Base-by-base conservation (phyloP, 345 rosid species). In the Diplotaxis tenuifolia region DNA sequence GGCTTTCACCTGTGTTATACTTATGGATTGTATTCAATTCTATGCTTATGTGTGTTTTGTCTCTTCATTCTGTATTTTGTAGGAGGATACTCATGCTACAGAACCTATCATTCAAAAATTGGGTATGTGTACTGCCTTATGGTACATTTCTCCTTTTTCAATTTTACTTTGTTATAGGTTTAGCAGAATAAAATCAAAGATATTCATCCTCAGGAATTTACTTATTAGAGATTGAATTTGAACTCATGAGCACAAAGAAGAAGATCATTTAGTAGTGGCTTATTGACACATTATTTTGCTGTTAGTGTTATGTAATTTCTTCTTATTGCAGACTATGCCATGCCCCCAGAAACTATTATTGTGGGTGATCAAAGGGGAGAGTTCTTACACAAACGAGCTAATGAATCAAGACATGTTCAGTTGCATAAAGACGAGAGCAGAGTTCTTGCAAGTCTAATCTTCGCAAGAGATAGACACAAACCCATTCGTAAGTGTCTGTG, bases 311-410 rank as follows among this genome's bases (percentile, higher is more conserved):
- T 60, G 68, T 23, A 53, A 18, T 40, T 82, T 71, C 36, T 63
- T 11, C 63, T 28, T 68, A 40, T 81, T 54, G 74, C 87, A 91
- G 97, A 84, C 78, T 83, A 78, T 81, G 93, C 87, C 32, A 72
- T 89, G 91, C 80, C 90, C 18, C 76, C 25, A 75, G 90, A 88
- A 68, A 94, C 97, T 3, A 64, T 87, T 72, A 76, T 91, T 73
- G 86, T 81, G 72, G 97, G 98, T 58, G 88, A 87, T 72, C 88
- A 82, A 81, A 83, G 74, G 50, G 70, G 90, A 31, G 53, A 18
- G 21, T 82, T 82, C 65, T 58, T 77, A 67, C 88, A 80, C 70
- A 82, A 79, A 81, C 73, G 80, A 67, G 73, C 72, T 10, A 54
- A 61, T 67, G 79, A 76, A 19, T 28, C 65, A 21, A 73, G 71